Conservation (phyloP, 2,329 filamentous ascomycete genomes). For the Phyllosticta citriasiana region DNA sequence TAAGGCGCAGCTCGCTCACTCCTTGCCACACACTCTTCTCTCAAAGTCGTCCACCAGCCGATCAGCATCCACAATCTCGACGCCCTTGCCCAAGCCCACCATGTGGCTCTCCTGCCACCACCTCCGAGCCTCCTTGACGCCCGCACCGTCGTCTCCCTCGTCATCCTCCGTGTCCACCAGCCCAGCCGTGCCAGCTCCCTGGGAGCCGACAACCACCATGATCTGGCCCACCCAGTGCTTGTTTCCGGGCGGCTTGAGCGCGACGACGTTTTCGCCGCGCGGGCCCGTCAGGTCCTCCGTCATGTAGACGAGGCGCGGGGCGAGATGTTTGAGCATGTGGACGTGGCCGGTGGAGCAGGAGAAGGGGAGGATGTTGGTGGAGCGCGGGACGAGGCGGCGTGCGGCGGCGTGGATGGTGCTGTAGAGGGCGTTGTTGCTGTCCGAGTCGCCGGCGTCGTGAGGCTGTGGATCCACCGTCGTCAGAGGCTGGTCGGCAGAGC, state of each 20-base stretch:
- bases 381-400: conserved; percentile 67
- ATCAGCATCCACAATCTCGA: conserved; percentile 77
- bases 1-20: conserved; percentile 17
- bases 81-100: conserved; percentile 75
- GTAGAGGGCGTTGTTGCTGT: conserved; percentile 47
- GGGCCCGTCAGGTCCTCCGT: conserved; percentile 73
- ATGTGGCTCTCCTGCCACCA: conserved; percentile 55
- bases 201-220: conserved; percentile 47
- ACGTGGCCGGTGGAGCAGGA: conserved; percentile 73
- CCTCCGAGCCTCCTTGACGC: conserved; percentile 39
- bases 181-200: conserved; percentile 31
- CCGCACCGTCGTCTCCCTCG: conserved; percentile 60
- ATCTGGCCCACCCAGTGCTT: conserved; percentile 51
- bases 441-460: conserved; percentile 28
- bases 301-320: conserved; percentile 78
- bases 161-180: conserved; percentile 48
- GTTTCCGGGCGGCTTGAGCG: conserved; percentile 35
- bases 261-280: conserved; percentile 62
- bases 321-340: conserved; percentile 76
- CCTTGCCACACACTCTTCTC: conserved; percentile 59
- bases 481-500: conserved; percentile 52
- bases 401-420: conserved; percentile 75
- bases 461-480: conserved; percentile 35
- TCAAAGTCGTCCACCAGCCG: conserved; percentile 81
- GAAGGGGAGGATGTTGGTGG: conserved; percentile 81